Conservation (phyloP, 345 rosid species). For the Euclidium syriacum region DNA sequence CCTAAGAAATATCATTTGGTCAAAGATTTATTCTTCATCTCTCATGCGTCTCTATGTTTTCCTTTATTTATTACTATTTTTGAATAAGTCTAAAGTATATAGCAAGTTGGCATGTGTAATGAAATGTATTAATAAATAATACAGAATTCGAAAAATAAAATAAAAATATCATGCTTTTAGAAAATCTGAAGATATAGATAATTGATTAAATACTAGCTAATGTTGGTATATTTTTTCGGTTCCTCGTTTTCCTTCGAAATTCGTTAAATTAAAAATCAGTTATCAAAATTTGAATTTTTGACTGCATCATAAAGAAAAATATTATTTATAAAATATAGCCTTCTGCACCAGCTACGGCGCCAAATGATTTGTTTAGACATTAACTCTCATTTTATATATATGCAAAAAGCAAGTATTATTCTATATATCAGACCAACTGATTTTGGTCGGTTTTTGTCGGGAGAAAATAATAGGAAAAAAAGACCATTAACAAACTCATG, state of each 20-base stretch:
- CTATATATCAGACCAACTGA: constrained; percentile 1
- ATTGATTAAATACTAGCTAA: neutral
- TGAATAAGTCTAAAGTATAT: neutral
- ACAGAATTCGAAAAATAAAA: neutral
- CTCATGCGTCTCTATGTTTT: constrained; percentile 30
- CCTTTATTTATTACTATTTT: constrained; percentile 7
- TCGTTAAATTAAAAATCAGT: no score
- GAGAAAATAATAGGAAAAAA: neutral
- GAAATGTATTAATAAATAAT: neutral
- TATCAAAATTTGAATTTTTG: no score
- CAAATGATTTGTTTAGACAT: neutral
- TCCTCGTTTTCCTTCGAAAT: neutral
- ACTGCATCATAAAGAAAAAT: no score
- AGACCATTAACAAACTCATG: neutral
- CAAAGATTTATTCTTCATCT: constrained; percentile 28
- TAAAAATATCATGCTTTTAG: neutral
- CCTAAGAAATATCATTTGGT: neutral
- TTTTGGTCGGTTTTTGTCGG: constrained; percentile 14
- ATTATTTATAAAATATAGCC: no score
- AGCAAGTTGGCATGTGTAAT: constrained; percentile 30
- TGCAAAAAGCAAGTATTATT: neutral
- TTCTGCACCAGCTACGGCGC: neutral
- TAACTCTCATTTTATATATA: neutral
- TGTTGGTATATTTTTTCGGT: neutral
- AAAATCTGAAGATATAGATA: neutral